Evolutionary conservation across 2,329 filamentous ascomycete species (phyloP), one percentile per base, ranked within the genome.

Genomic region (Boeremia exigua): DNA sequence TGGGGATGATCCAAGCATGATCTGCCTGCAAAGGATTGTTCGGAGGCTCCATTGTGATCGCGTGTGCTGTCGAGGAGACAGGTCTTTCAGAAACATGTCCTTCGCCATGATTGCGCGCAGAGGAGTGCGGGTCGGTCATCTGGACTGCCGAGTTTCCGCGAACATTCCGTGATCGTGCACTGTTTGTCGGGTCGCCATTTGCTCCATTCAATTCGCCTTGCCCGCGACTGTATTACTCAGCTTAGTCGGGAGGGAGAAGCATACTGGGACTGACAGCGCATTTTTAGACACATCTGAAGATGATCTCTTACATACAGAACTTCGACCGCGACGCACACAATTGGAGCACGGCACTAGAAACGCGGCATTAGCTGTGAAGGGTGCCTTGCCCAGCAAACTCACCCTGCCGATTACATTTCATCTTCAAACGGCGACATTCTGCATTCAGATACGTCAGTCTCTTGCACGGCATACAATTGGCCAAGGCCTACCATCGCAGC

Each of bases 401-500:
- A 43, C 48, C 14, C 17, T 36, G 29, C 29, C 48, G 37, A 44
- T 51, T 25, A 11, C 48, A 51, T 37, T 44, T 42, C 48, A 51
- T 51, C 38, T 51, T 51, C 29, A 51, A 38, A 12, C 48, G 19
- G 29, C 48, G 48, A 29, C 48, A 51, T 51, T 51, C 48, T 51
- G 40, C 39, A 42, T 6, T 27, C 25, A 32, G 8, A n/a, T 9
- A 36, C 10, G 19, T 33, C 19, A 44, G 37, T 36, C n/a, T 40
- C 29, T 28, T 15, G 17, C 6, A n/a, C 25, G 29, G 38, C 38
- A 14, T 19, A 33, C 12, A 28, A 50, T 32, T 42, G 29, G 29
- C 27, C 14, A 32, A 11, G 29, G 30, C 38, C 28, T 36, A 51
- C 48, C 48, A 11, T 36, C 48, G 44, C 48, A 51, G 33, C 48